Percentiles rank a stretch among this genome's conserved stretches.
These are phyloP conservation scores for Podospora sp. DNA, from an alignment of 495 filamentous ascomycete genomes.

Conservation along the genomic window DNA sequence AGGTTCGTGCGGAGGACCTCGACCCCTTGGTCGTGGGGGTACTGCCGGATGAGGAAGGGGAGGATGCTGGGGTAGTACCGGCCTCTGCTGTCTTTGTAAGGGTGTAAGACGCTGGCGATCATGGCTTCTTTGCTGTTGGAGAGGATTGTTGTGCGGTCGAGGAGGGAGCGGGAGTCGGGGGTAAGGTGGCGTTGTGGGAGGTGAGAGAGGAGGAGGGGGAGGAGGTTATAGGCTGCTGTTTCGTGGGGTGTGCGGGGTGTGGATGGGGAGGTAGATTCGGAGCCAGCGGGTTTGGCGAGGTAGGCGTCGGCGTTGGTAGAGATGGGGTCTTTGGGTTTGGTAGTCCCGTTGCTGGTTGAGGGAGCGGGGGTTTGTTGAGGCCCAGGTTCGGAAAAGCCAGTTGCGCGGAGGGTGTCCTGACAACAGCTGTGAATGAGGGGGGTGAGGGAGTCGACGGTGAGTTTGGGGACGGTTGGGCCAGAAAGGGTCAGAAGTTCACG, in stretches of 20 bases:
- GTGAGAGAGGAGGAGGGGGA: constrained; percentile 61
- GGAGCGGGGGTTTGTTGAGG: constrained; percentile 13
- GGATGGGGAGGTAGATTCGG: constrained; percentile 46
- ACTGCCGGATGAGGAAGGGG: constrained; percentile 68
- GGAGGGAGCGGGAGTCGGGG: constrained; percentile 63
- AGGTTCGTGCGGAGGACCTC: constrained; percentile 66
- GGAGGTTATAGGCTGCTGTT: constrained; percentile 58
- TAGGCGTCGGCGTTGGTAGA: constrained; percentile 48
- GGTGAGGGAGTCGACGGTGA: constrained; percentile 59
- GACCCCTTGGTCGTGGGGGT: constrained; percentile 61
- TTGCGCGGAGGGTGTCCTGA: constrained; percentile 59
- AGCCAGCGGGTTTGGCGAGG: constrained; percentile 33
- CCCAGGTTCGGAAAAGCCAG: constrained; percentile 35
- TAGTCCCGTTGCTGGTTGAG: constrained; percentile 12
- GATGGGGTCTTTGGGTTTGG: constrained; percentile 32
- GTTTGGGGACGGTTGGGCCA: constrained; percentile 66
- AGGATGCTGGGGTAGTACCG: constrained; percentile 69
- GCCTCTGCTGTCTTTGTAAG: constrained; percentile 60
- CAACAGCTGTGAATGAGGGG: constrained; percentile 64
- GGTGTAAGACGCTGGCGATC: constrained; percentile 78
- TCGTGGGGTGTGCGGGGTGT: constrained; percentile 25
- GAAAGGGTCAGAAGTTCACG: constrained; percentile 56
- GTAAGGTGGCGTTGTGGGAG: constrained; percentile 64
- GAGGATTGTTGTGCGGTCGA: constrained; percentile 79
- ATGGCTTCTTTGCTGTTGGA: constrained; percentile 65